Conservation (phyloP, 2,329 filamentous ascomycete species). For the Venturia asperata region DNA sequence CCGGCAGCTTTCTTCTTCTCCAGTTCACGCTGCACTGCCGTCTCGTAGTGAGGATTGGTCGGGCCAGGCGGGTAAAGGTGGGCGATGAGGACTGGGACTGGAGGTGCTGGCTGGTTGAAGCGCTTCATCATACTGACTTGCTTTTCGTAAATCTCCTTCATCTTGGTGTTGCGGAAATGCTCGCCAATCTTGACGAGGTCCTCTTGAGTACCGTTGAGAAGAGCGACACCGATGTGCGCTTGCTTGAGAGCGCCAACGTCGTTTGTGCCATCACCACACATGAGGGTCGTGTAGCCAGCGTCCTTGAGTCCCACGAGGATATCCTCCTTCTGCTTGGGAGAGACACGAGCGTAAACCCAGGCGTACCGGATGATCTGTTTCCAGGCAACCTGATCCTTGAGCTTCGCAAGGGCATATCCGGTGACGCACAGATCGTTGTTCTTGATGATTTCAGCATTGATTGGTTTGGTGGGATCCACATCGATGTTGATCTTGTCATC, state of each 20-base stretch:
- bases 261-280: conserved; percentile 98
- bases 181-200: conserved; percentile 89
- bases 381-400: conserved; percentile 70
- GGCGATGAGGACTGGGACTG: conserved; percentile 84
- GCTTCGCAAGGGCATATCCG: conserved; percentile 85
- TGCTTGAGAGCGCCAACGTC: conserved; percentile 97
- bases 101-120: conserved; percentile 91
- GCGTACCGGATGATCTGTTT: conserved; percentile 74
- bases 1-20: conserved; percentile 30
- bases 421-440: conserved; percentile 92
- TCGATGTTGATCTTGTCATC: conserved; percentile 82
- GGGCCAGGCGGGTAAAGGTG: conserved; percentile 90
- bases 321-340: conserved; percentile 97
- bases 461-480: conserved; percentile 72
- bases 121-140: conserved; percentile 84
- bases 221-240: conserved; percentile 90
- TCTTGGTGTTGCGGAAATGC: conserved; percentile 87
- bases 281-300: conserved; percentile 93
- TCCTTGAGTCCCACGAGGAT: conserved; percentile 95
- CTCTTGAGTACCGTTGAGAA: conserved; percentile 88
- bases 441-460: conserved; percentile 73
- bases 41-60: conserved; percentile 86
- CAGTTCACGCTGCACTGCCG: conserved; percentile 81
- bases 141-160: conserved; percentile 99
- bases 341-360: conserved; percentile 98